phyloP scores from a whole-genome alignment of 1,284 basidiomycete species.

The Neolentinus lepideus region DNA sequence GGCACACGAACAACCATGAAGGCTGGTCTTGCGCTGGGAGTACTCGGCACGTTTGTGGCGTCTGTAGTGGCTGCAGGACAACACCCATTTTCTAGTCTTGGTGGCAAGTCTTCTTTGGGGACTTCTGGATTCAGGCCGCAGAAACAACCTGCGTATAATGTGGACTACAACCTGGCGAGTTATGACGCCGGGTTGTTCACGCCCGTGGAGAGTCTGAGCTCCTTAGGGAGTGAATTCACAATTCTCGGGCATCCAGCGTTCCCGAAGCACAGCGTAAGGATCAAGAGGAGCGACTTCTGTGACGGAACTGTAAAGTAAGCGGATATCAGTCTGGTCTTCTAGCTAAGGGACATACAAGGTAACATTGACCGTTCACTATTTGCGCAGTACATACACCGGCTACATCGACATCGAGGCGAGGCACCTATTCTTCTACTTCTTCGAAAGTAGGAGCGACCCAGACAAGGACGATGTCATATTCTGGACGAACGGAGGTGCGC shows the following conservation, averaged over 20 bases:
- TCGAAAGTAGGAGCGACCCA: slow-evolving; percentile 69
- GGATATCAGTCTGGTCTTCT: neutral
- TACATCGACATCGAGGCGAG: slow-evolving; percentile 27
- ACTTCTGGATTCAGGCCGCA: neutral
- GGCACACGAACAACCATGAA: neutral
- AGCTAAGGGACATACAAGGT: too few species aligned
- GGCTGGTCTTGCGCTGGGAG: neutral
- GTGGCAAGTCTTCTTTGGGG: neutral
- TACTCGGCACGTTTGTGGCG: neutral
- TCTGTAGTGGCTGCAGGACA: neutral
- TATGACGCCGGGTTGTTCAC: slow-evolving; percentile 2
- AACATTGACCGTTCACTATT: too few species aligned
- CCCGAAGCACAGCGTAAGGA: slow-evolving; percentile 11
- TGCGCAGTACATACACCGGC: slow-evolving; percentile 14
- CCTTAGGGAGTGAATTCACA: slow-evolving; percentile 10
- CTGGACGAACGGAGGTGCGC: slow-evolving; percentile 57
- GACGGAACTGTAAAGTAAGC: slow-evolving; percentile 6
- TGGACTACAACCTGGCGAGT: neutral
- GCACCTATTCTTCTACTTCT: slow-evolving; percentile 48
- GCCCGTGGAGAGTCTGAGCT: neutral
- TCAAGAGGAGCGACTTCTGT: slow-evolving; percentile 11
- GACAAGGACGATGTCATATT: slow-evolving; percentile 59
- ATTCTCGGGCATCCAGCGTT: slow-evolving; percentile 11
- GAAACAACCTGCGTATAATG: neutral
- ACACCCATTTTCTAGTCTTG: neutral